Conservation (phyloP, 805 yeast species). For the Sugiyamaella qingdaonensis region DNA sequence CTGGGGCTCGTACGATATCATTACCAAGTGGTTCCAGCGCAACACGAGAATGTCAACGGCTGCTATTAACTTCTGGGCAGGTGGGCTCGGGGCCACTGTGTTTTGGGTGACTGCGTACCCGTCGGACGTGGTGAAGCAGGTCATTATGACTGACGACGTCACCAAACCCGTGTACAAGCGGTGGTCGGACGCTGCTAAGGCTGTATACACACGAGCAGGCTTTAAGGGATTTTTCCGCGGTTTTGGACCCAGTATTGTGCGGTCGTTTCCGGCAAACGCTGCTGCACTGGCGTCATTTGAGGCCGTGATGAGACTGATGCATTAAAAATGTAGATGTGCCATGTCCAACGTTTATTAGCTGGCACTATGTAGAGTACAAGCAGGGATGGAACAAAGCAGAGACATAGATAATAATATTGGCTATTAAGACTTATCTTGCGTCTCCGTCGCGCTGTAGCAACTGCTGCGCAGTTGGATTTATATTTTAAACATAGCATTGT, state of each 20-base stretch:
- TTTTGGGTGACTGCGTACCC: constrained; percentile 92
- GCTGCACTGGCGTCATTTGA: constrained; percentile 90
- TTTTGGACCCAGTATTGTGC: constrained; percentile 66
- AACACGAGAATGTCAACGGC: constrained; percentile 65
- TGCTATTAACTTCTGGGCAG: constrained; percentile 83
- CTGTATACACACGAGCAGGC: constrained; percentile 59
- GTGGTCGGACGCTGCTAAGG: constrained; percentile 68
- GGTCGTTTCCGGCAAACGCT: constrained; percentile 92
- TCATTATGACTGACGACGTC: constrained; percentile 74
- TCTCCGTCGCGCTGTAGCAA: no score
- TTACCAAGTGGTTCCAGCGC: constrained; percentile 62
- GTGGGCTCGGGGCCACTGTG: constrained; percentile 74
- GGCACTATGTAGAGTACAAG: no score
- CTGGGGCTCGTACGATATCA: constrained; percentile 90
- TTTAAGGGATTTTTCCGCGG: constrained; percentile 72
- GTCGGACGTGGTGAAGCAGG: constrained; percentile 82
- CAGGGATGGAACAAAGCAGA: no score
- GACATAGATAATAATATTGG: no score
- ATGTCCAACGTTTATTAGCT: no score
- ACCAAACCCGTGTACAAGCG: constrained; percentile 64
- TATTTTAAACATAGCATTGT: no score
- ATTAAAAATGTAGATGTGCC: constrained; percentile 3
- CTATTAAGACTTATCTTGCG: no score
- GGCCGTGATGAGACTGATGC: constrained; percentile 57
- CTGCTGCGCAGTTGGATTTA: no score